Evolutionary conservation across 495 filamentous ascomycete species (phyloP).

Genomic region (Xylaria longipes): DNA sequence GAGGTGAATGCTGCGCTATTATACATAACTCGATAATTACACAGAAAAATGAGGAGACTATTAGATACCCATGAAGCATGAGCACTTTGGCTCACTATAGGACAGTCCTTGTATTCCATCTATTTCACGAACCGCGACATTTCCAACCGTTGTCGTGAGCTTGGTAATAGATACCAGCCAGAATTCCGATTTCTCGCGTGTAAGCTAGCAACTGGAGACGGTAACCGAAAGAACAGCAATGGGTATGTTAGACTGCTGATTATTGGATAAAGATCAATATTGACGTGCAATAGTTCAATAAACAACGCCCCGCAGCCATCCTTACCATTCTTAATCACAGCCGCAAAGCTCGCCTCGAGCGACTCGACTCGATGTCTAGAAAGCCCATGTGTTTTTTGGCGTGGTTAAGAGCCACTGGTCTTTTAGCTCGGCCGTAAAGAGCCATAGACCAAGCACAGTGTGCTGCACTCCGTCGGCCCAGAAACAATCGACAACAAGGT

Average conservation of each 20-base stretch:
- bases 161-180: not conserved
- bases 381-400: no score
- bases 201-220: not conserved
- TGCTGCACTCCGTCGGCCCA: not conserved
- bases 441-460: no score
- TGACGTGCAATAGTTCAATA: not conserved
- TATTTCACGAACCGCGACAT: not conserved
- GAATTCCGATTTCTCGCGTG: no score
- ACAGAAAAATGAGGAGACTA: slow-evolving; percentile 8
- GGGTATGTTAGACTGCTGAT: not conserved
- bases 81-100: not conserved
- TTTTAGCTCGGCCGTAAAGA: not conserved
- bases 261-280: not conserved
- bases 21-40: slow-evolving; percentile 17
- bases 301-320: no score
- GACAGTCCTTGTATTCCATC: not conserved
- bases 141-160: not conserved
- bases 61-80: slow-evolving; percentile 18
- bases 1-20: not conserved
- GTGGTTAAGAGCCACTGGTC: no score
- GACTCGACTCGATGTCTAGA: no score
- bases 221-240: not conserved
- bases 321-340: no score
- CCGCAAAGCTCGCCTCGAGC: no score
- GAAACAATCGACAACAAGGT: not conserved